These are phyloP conservation scores for Calonectria ilicicola DNA, from an alignment of 2,329 filamentous ascomycete species.

Conservation along the genomic window DNA sequence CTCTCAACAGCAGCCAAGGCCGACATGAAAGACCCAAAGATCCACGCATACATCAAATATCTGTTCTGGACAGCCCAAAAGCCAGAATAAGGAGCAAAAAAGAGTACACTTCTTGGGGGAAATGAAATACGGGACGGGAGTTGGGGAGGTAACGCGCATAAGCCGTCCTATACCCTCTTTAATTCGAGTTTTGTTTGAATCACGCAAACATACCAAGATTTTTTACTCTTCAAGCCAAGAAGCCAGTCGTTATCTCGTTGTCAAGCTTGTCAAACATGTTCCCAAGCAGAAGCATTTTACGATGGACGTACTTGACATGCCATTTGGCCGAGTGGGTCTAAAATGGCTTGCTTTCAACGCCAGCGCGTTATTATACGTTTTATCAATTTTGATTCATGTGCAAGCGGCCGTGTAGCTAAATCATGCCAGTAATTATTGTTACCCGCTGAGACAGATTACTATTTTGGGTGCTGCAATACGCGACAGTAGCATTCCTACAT, in stretches of 20 bases:
- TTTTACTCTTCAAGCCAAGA: background rate
- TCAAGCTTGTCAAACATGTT: background rate
- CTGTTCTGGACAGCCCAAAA: slow-evolving; percentile 40
- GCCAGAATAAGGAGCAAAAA: background rate
- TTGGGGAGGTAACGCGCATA: background rate
- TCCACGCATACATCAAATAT: slow-evolving; percentile 37
- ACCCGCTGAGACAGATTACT: no score
- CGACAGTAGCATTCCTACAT: no score
- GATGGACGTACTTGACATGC: background rate
- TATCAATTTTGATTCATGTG: background rate
- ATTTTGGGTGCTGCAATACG: no score
- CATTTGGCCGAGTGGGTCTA: background rate
- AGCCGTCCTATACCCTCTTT: background rate
- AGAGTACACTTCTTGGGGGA: background rate
- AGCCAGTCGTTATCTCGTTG: no score
- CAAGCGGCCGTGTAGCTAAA: background rate
- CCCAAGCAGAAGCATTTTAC: background rate
- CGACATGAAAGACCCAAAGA: slow-evolving; percentile 24
- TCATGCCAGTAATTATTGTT: no score
- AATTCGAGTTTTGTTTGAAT: background rate
- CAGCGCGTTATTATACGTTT: background rate
- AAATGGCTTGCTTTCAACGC: background rate
- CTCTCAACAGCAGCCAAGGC: slow-evolving; percentile 27
- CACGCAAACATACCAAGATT: background rate
- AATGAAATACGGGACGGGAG: no score